Base-by-base conservation (phyloP, 306 rosid genomes). In the Castanopsis chinensis region DNA sequence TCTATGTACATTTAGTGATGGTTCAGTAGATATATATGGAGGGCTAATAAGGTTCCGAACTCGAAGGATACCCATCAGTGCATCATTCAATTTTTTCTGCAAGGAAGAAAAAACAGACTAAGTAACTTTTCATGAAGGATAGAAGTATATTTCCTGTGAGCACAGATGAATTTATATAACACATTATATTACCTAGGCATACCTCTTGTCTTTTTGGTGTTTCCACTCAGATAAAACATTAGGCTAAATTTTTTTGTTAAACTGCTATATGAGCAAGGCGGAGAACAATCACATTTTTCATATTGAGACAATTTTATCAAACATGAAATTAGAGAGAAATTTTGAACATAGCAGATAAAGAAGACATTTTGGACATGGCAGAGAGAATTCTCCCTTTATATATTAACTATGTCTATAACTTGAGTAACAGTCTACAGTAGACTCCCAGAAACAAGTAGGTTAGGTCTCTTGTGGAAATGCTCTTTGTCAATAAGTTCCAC, bases 11-110 rank as follows among this genome's bases (percentile, higher is more conserved):
- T 87, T 85, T 80, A 91, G 3, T 37, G 96, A 86, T 51, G 99
- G 97, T 86, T 91, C 85, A 76, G 95, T 87, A 14, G 99, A 90
- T 81, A 95, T 68, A 79, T 95, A 95, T 49, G 99, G 99, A 23
- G 99, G 99, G 84, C 96, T 93, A 72, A 45, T 87, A 76, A 95
- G 99, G 84, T 93, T 89, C 35, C 87, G 92, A 75, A 95, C 97
- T 80, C 82, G 92, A 83, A 95, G 98, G 86, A 95, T 93, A 72
- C 99, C 99, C 99, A 95, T 95, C 84, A 95, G 81, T 35, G 97
- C 99, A 80, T 95, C 99, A 86, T 95, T 95, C 81, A 95, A 81
- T 76, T 54, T 93, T 89, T 91, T 86, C 99, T 95, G 96, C 85
- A 68, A 53, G 5, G 32, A 68, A 80, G 27, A 71, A 19, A 80